Base-by-base conservation (phyloP, 768 basidiomycete genomes). In the Mycena indigotica region DNA sequence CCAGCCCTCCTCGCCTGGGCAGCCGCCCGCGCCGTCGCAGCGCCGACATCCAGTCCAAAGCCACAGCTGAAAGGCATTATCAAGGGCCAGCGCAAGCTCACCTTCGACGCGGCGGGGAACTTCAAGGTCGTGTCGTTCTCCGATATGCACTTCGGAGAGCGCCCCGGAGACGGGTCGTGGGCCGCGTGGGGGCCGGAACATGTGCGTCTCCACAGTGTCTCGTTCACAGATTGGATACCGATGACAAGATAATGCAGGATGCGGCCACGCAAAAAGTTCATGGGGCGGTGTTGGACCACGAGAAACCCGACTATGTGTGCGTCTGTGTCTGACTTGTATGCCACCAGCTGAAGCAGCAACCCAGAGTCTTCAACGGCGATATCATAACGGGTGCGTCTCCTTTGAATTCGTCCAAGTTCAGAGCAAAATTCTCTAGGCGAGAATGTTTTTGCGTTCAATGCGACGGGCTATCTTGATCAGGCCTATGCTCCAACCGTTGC, bases 101-200 rank as follows among this genome's bases (percentile, higher is more conserved):
- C 58, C 13, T 63, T 63, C 44, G 58, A 63, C 51, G 40, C 50
- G 4, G 35, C 46, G 4, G 62, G 62, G n/a, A 39, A 56, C 19
- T 63, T 63, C 58, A 63, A 63, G 55, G 62, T 62, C 25, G n/a
- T 57, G 38, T 63, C 62, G 15, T 60, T 63, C 51, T 63, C 62
- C 50, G 62, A 63, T 30, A 63, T 63, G 62, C 62, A 63, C 40
- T 63, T 63, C 17, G 62, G 62, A 2, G 62, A 63, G 52, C 55
- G 62, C 0, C 12, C 35, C 10, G 35, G 35, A 38, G n/a, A 38
- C 35, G 35, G 35, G n/a, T 10, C 35, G 35, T 38, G 35, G 35
- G 35, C 35, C 12, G 35, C 10, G 10, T 38, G 35, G 35, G 35
- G 35, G 10, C 35, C 35, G n/a, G 35, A 10, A n/a, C 10, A 38